Evolutionary conservation across 1,284 basidiomycete genomes (phyloP), one percentile per base, ranked within the genome.

Genomic region (Flammula alnicola): DNA sequence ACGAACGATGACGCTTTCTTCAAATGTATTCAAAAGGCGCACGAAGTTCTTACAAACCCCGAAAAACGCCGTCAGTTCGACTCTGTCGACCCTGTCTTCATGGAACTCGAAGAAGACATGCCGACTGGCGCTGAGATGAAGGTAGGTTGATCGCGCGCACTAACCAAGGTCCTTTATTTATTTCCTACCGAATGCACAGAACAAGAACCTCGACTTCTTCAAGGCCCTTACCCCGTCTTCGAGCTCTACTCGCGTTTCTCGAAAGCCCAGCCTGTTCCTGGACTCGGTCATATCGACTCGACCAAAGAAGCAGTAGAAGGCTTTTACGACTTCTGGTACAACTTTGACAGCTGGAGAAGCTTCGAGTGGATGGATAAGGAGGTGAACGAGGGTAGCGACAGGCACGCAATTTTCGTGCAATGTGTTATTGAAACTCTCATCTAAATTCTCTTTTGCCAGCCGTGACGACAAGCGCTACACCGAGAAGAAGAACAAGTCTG

Each of bases 301-400:
- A 68, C 83, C 54, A 95, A 96, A 72, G 82, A 84, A 52, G 81
- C 85, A 52, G 95, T 98, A 54, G 92, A 98, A 71, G 80, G 76
- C 14, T 98, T 99, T 78, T 99, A 98, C 79, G 91, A 98, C 74
- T 98, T 96, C 73, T 99, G 93, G 92, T 98, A 98, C 81, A 97
- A 97, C 81, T 98, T 99, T 73, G 95, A 98, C 72, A 93, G 89
- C 64, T 99, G 97, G 97, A 79, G 97, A 59, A 93, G 88, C 70
- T 99, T 99, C 68, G 96, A 99, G 75, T 98, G 95, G 79, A 78
- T 93, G 62, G 96, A 99, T 77, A 99, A 99, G 80, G 96, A 99
- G 71, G 88, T 94, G 58, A 98, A 98, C 72, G 96, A 99, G 73
- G 96, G 96, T 22, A 93, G 90, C 56, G 96, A 99, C 69, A 93